Percentiles rank a stretch among this genome's conserved stretches.
These are phyloP conservation scores for Rosa lucieae DNA, from an alignment of 306 rosid species.

Conservation along the genomic window DNA sequence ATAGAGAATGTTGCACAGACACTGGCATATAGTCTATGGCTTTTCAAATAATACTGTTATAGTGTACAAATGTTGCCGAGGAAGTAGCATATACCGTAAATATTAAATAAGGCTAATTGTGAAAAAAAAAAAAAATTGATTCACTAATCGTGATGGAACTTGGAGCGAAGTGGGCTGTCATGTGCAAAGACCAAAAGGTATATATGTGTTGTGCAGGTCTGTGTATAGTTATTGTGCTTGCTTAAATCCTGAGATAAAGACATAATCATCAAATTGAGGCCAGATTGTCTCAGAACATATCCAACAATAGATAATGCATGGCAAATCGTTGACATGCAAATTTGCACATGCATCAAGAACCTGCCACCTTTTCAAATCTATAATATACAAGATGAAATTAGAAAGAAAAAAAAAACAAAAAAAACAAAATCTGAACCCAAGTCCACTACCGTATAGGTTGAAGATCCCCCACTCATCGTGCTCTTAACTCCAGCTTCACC, in stretches of 20 bases:
- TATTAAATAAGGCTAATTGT: neutral
- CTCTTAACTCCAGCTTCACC: slow-evolving; percentile 98
- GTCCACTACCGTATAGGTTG: slow-evolving; percentile 80
- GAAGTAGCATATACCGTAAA: neutral
- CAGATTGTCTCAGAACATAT: neutral
- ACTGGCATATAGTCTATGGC: neutral
- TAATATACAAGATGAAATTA: slow-evolving; percentile 4
- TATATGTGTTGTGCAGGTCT: neutral
- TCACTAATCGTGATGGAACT: neutral
- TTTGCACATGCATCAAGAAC: slow-evolving; percentile 16
- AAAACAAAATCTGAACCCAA: slow-evolving; percentile 16
- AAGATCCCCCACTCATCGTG: slow-evolving; percentile 78
- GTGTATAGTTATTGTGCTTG: neutral
- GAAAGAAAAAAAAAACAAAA: neutral
- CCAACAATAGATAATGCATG: neutral
- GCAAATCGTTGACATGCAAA: slow-evolving; percentile 6
- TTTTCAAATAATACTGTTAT: neutral
- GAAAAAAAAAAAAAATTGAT: neutral
- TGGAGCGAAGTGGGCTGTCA: neutral
- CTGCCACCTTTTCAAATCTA: slow-evolving; percentile 4
- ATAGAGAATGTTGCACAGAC: neutral
- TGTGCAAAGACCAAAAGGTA: neutral
- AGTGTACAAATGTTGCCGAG: slow-evolving; percentile 3
- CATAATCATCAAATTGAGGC: neutral
- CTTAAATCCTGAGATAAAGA: neutral